Evolutionary conservation across 1,284 basidiomycete species (phyloP), one percentile per base, ranked within the genome.

Genomic region (Cryptococcus sp.): DNA sequence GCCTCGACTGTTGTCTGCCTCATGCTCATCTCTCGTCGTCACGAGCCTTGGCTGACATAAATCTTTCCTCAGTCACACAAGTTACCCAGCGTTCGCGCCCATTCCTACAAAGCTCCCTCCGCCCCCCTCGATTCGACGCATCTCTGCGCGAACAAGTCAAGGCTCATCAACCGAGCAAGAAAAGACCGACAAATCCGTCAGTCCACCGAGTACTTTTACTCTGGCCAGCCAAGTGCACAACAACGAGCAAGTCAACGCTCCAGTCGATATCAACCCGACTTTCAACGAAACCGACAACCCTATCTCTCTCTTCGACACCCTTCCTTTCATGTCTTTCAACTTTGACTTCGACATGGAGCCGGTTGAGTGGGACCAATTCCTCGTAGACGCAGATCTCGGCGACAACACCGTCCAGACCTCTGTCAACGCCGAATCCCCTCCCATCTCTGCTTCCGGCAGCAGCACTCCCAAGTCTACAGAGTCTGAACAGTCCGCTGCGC

Each of bases 401-500:
- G 58, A 60, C 50, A 45, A 43, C 41, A 17, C 15, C 22, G 23
- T 17, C 44, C 20, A 17, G 46, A 20, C n/a, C 25, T 47, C 52
- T 19, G 40, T 38, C 55, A 47, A 48, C 50, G 15, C 34, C 19
- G 38, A 50, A 26, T 61, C 59, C 29, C 52, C 55, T 39, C 54
- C 52, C 19, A 22, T 46, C 43, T 59, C 57, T 46, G 44, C 43
- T n/a, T 54, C 52, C 16, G 48, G 50, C 46, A 37, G 41, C 16
- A 51, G 47, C 23, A 61, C 65, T 26, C 60, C 62, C 44, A 55
- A 60, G 50, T 70, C 69, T 23, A 72, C 68, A 55, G 71, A 73
- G 60, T 74, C 72, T 1, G 68, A 73, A 55, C 65, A 67, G 56
- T 69, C 67, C 43, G 63, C 60, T 25, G 59, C 65, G 19, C 72